Percentiles rank a stretch among this genome's conserved stretches.
phyloP scores from a whole-genome alignment of 2,329 filamentous ascomycete genomes.

The Colletotrichum plurivorum region DNA sequence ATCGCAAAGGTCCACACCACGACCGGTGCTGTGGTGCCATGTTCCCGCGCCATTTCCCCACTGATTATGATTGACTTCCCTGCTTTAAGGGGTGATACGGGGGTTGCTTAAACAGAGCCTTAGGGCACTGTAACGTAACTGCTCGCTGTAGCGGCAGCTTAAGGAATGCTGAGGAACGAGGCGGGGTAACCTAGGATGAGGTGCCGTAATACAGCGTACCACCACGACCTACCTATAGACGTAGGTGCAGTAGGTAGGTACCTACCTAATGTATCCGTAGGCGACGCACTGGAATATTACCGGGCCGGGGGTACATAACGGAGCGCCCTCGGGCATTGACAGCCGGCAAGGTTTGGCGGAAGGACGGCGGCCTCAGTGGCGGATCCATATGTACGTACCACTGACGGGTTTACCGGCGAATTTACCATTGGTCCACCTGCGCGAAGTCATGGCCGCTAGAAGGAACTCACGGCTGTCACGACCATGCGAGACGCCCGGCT shows the following conservation, averaged over 20 bases:
- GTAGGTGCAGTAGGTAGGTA: background rate
- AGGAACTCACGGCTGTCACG: background rate
- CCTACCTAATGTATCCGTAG: background rate
- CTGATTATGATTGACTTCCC: too few species aligned
- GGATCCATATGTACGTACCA: background rate
- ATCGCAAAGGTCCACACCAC: background rate
- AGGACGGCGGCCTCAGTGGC: background rate
- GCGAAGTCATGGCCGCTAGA: constrained; percentile 19
- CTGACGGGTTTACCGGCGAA: constrained; percentile 19
- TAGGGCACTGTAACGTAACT: too few species aligned
- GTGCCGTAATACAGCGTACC: background rate
- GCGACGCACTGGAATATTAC: constrained; percentile 14
- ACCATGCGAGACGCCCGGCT: constrained; percentile 6
- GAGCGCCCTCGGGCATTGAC: constrained; percentile 22
- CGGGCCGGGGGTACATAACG: background rate
- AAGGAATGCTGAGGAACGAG: too few species aligned
- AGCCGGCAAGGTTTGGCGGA: constrained; percentile 13
- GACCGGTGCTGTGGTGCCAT: too few species aligned
- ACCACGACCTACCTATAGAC: too few species aligned
- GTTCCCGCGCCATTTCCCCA: too few species aligned
- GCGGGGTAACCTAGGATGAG: background rate
- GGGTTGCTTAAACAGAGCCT: too few species aligned
- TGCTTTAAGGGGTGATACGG: too few species aligned
- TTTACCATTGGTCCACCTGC: constrained; percentile 29
- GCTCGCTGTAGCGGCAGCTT: too few species aligned